These are phyloP conservation scores for Marasmius fiardii DNA, from an alignment of 1,284 basidiomycete species.

Conservation along the genomic window DNA sequence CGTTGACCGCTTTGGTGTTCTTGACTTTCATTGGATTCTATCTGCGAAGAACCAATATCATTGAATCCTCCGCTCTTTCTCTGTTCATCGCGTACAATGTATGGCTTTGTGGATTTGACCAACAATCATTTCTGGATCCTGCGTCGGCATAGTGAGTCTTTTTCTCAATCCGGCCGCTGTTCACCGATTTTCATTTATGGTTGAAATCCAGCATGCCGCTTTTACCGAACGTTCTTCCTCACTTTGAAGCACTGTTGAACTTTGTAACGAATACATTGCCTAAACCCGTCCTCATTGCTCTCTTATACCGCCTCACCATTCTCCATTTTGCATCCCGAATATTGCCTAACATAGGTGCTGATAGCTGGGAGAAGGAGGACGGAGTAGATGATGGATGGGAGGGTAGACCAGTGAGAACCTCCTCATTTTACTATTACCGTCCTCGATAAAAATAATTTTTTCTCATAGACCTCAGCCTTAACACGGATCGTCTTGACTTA, in stretches of 20 bases:
- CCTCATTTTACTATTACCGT: not conserved
- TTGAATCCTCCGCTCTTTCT: conserved; percentile 86
- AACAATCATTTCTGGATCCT: conserved; percentile 62
- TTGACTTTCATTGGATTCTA: conserved; percentile 89
- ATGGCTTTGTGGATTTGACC: conserved; percentile 78
- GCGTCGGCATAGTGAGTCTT: conserved; percentile 70
- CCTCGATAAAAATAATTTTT: not conserved
- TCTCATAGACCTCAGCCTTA: conserved; percentile 67
- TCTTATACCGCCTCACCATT: conserved; percentile 80
- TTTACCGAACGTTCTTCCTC: conserved; percentile 73
- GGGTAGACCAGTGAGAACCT: conserved; percentile 59
- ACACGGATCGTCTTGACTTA: conserved; percentile 76
- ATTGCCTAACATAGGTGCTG: conserved; percentile 78
- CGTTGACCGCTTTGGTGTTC: conserved; percentile 66
- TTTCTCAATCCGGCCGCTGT: conserved; percentile 53
- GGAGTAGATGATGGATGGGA: conserved; percentile 65
- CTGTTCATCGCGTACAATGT: conserved; percentile 86
- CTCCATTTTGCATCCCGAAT: conserved; percentile 86
- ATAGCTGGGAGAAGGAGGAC: conserved; percentile 71
- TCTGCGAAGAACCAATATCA: conserved; percentile 85
- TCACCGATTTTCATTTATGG: no score
- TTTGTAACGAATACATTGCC: conserved; percentile 81
- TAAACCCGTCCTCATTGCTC: conserved; percentile 79
- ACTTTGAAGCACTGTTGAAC: conserved; percentile 72
- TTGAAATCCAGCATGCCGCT: conserved; percentile 34